These are phyloP conservation scores for Blastobotrys malaysiensis DNA, from an alignment of 1,139 yeast species.

Conservation along the genomic window DNA sequence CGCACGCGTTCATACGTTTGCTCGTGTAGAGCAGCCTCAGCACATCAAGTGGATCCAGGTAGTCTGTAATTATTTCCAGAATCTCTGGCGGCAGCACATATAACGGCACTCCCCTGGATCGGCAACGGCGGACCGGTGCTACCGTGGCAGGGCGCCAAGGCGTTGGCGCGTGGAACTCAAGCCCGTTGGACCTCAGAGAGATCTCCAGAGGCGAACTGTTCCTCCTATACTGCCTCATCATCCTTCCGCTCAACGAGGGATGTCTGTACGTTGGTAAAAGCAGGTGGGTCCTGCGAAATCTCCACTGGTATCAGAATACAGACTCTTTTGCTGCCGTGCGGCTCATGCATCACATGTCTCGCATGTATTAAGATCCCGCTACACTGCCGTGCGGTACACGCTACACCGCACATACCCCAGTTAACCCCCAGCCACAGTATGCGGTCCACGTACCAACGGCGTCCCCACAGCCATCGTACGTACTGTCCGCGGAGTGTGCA, in stretches of 20 bases:
- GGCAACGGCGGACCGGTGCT: neutral
- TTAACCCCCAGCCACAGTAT: no score
- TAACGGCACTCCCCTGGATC: neutral
- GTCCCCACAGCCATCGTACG: no score
- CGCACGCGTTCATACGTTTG: slow-evolving; percentile 9
- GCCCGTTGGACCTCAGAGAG: slow-evolving; percentile 12
- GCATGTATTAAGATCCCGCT: neutral
- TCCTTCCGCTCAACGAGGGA: neutral
- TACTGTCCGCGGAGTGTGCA: no score
- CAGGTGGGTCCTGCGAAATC: neutral
- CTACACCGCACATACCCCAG: no score
- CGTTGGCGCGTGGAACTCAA: slow-evolving; percentile 3
- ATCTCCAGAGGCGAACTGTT: slow-evolving; percentile 8
- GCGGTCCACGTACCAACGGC: no score
- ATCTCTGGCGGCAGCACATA: slow-evolving; percentile 20
- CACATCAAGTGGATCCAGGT: slow-evolving; percentile 14
- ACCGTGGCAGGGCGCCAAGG: neutral
- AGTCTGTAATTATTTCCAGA: slow-evolving; percentile 13
- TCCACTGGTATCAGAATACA: neutral
- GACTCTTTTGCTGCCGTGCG: neutral
- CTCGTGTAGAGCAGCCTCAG: slow-evolving; percentile 15
- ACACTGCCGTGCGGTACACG: neutral
- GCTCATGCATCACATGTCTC: neutral
- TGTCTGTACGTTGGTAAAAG: neutral
- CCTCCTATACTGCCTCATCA: neutral